Conservation (phyloP, 1,284 basidiomycete species). For the Microstroma glucosiphilum region DNA sequence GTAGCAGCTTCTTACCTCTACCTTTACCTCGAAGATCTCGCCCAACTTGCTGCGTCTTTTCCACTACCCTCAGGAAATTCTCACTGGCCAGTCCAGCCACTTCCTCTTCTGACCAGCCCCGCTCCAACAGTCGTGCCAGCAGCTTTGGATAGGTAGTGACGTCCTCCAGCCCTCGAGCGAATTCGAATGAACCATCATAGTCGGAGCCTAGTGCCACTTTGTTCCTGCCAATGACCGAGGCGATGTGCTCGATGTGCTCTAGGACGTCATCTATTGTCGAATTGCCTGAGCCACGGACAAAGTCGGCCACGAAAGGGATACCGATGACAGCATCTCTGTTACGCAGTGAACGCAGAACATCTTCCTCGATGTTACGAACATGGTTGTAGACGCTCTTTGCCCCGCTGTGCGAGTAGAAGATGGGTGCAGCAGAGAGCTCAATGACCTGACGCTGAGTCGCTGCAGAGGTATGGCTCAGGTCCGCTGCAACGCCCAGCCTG, state of each 20-base stretch:
- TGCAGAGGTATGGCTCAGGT: conserved; percentile 43
- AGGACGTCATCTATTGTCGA: conserved; percentile 17
- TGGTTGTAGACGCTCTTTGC: conserved; percentile 26
- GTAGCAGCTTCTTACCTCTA: background rate
- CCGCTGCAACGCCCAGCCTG: conserved; percentile 28
- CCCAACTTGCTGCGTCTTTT: conserved; percentile 12
- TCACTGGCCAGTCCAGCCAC: conserved; percentile 18
- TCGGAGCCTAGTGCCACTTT: conserved; percentile 18
- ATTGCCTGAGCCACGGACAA: conserved; percentile 12
- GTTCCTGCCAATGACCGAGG: background rate
- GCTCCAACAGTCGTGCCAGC: conserved; percentile 10
- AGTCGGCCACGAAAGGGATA: conserved; percentile 15
- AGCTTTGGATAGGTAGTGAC: conserved; percentile 17
- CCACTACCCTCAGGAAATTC: conserved; percentile 16
- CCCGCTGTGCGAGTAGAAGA: conserved; percentile 48
- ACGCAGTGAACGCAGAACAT: conserved; percentile 12
- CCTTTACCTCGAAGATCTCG: background rate
- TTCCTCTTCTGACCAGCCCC: conserved; percentile 15
- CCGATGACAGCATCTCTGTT: conserved; percentile 14
- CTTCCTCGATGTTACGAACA: conserved; percentile 27
- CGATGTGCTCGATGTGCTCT: conserved; percentile 23
- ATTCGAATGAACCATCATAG: conserved; percentile 18
- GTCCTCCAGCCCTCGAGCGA: conserved; percentile 17
- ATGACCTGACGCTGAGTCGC: conserved; percentile 38
- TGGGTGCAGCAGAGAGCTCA: conserved; percentile 29